Evolutionary conservation across 2,329 filamentous ascomycete genomes (phyloP).

Genomic region (Magnaporthiopsis poae): DNA sequence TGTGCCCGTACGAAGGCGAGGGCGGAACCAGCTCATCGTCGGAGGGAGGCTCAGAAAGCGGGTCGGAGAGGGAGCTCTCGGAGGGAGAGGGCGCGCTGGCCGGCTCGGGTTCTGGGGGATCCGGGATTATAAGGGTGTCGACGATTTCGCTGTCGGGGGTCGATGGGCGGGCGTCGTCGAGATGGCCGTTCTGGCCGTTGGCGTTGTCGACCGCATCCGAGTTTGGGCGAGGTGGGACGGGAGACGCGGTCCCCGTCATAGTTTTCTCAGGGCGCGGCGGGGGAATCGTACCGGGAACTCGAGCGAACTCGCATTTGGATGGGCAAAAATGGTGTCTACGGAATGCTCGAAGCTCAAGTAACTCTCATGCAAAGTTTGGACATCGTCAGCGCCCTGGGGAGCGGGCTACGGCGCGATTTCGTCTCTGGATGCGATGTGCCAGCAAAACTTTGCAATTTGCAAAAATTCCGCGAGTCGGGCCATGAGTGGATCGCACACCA

Average conservation of each 20-base stretch:
- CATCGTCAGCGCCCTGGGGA: constrained; percentile 43
- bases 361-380: constrained; percentile 39
- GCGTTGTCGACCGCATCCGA: constrained; percentile 16
- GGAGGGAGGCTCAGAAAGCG: constrained; percentile 8
- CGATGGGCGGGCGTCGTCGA: constrained; percentile 14
- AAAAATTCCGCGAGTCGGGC: constrained; percentile 16
- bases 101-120: neutral
- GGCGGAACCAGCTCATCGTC: constrained; percentile 5
- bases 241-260: constrained; percentile 54
- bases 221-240: constrained; percentile 34
- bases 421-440: constrained; percentile 31
- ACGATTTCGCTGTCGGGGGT: constrained; percentile 10
- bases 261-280: constrained; percentile 33
- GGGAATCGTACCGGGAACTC: constrained; percentile 41
- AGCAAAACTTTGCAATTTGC: constrained; percentile 39
- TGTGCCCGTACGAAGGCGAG: neutral
- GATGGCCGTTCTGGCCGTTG: constrained; percentile 16
- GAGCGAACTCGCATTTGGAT: constrained; percentile 49
- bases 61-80: constrained; percentile 5
- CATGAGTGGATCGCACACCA: neutral
- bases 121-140: constrained; percentile 7
- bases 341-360: constrained; percentile 35
- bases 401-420: constrained; percentile 35
- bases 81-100: constrained; percentile 2
- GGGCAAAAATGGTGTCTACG: constrained; percentile 46